phyloP scores from a whole-genome alignment of 2,329 filamentous ascomycete species.

The Lachnellula subtilissima region DNA sequence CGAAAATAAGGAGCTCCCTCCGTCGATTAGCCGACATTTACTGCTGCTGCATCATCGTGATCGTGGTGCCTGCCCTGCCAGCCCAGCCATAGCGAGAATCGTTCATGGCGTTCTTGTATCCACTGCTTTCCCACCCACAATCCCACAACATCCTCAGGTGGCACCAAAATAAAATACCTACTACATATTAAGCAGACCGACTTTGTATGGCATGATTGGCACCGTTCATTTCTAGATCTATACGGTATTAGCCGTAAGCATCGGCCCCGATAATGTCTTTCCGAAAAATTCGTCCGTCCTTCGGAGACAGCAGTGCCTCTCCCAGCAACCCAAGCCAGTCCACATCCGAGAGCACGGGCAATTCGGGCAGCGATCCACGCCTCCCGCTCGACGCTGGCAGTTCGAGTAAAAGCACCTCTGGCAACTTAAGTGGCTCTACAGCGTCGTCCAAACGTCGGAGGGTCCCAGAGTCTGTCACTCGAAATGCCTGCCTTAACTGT shows the following conservation, averaged over 20 bases:
- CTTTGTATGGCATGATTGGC: background rate
- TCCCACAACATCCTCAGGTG: conserved; percentile 3
- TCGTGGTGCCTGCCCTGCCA: background rate
- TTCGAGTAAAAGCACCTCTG: conserved; percentile 15
- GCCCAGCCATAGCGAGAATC: background rate
- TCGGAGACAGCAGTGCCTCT: conserved; percentile 24
- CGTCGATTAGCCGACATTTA: conserved; percentile 8
- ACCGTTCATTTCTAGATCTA: background rate
- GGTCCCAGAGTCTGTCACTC: conserved; percentile 31
- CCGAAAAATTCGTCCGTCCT: conserved; percentile 26
- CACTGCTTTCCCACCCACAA: conserved; percentile 11
- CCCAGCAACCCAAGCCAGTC: conserved; percentile 23
- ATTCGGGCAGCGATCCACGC: conserved; percentile 22
- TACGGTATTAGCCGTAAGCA: background rate
- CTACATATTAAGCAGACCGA: background rate
- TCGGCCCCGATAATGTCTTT: conserved; percentile 19
- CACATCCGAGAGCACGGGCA: conserved; percentile 24
- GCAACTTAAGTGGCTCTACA: conserved; percentile 9
- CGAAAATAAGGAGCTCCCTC: conserved; percentile 14
- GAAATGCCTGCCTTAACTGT: conserved; percentile 34
- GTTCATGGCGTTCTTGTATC: conserved; percentile 12
- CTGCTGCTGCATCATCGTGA: background rate
- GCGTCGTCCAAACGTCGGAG: conserved; percentile 26
- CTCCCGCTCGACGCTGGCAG: conserved; percentile 18
- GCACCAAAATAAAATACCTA: conserved; percentile 1